These are phyloP conservation scores for Claviceps sp. DNA, from an alignment of 2,329 filamentous ascomycete genomes.

Conservation along the genomic window DNA sequence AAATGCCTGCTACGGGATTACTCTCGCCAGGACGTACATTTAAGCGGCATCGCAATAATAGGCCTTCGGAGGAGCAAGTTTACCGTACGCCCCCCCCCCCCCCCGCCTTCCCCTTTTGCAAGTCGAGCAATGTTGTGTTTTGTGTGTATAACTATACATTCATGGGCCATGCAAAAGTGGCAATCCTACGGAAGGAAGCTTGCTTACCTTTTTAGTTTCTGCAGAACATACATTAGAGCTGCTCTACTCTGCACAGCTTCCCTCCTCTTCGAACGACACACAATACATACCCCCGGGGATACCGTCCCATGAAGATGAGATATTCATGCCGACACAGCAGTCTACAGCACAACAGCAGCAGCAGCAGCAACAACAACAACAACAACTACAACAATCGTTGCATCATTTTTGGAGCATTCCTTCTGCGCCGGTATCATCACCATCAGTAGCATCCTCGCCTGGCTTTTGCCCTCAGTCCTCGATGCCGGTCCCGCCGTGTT, in stretches of 20 bases:
- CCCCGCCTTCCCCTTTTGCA: not conserved
- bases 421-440: slow-evolving; percentile 10
- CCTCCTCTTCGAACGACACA: slow-evolving; percentile 3
- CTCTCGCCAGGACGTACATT: slow-evolving; percentile 36
- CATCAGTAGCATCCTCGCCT: not conserved
- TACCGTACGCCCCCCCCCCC: slow-evolving; percentile 30
- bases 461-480: not conserved
- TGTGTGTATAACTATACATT: too few relatives aligned
- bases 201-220: not conserved
- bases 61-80: slow-evolving; percentile 41
- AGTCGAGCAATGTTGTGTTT: too few relatives aligned
- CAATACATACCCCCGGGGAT: slow-evolving; percentile 11
- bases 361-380: slow-evolving; percentile 1
- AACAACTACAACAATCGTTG: slow-evolving; percentile 33
- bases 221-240: slow-evolving; percentile 44
- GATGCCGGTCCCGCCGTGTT: slow-evolving; percentile 13
- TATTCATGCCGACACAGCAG: too few relatives aligned
- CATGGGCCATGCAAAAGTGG: too few relatives aligned
- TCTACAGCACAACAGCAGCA: not conserved
- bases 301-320: not conserved
- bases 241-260: slow-evolving; percentile 42
- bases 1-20: slow-evolving; percentile 26
- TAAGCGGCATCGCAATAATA: slow-evolving; percentile 46
- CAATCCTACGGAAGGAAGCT: too few relatives aligned
- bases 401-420: slow-evolving; percentile 50